phyloP scores from a whole-genome alignment of 2,329 filamentous ascomycete species.

The Fusarium succisae region DNA sequence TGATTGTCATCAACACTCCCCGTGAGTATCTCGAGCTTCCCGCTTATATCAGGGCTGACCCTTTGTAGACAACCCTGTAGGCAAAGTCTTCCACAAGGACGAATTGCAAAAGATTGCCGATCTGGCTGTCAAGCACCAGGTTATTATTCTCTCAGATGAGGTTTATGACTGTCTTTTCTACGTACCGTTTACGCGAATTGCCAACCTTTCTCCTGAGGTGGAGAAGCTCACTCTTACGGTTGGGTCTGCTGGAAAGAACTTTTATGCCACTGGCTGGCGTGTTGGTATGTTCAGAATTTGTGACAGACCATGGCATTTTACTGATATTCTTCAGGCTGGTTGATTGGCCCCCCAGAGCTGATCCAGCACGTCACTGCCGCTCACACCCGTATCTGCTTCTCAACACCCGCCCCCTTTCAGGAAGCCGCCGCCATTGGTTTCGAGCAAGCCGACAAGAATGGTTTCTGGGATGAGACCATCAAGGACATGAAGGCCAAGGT shows the following conservation, averaged over 20 bases:
- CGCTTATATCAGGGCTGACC: constrained; percentile 11
- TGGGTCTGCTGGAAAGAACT: constrained; percentile 96
- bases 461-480: constrained; percentile 88
- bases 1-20: constrained; percentile 90
- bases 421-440: constrained; percentile 95
- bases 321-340: constrained; percentile 67
- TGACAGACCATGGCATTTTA: background rate
- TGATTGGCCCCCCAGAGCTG: constrained; percentile 88
- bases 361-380: constrained; percentile 93
- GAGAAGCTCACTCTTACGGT: constrained; percentile 91
- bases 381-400: constrained; percentile 96
- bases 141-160: constrained; percentile 91
- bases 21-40: constrained; percentile 47
- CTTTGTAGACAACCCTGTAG: constrained; percentile 83
- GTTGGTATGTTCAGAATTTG: constrained; percentile 62
- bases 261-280: constrained; percentile 97
- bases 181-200: constrained; percentile 91
- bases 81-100: constrained; percentile 88
- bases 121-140: constrained; percentile 89
- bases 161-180: constrained; percentile 97
- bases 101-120: constrained; percentile 88
- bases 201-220: constrained; percentile 89
- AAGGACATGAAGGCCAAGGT: constrained; percentile 91
- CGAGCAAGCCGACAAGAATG: constrained; percentile 83
- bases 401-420: constrained; percentile 90